Evolutionary conservation across 176 grass and related monocot species (phyloP), one percentile per base, ranked within the genome.

Genomic region (Echinochloa phyllopogon): DNA sequence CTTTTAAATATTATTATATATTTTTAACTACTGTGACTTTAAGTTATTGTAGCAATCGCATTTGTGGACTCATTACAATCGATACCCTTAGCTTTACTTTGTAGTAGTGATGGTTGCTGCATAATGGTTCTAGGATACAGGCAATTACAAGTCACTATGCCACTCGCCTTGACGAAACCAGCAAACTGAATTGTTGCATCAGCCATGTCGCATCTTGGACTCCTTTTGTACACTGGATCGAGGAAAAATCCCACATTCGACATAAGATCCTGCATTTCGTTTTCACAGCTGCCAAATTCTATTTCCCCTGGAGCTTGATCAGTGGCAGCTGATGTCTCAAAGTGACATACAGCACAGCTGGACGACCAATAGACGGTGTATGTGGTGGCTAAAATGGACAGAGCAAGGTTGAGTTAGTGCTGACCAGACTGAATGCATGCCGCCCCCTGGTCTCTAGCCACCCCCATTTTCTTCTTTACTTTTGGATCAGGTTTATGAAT

Each of bases 331-430:
- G 66, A 18, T 39, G 43, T 71, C 53, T 25, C 14, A 17, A 24
- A 74, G 82, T 80, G 87, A 40, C 82, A 66, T 49, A 66, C 75
- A 84, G 82, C 87, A 41, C 68, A 57, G 38, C 23, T 8, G 58
- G 2, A 79, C 15, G 69, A 25, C 41, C 38, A 38, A 18, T n/a
- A 8, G 43, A 77, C 52, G 13, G n/a, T 24, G 65, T 68, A 7
- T 37, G 68, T 21, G 68, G 25, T 55, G 76, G 23, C 45, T 17
- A 86, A 65, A 43, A 62, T 74, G 17, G 76, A 79, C 75, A 62
- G 12, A 50, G 29, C n/a, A 74, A 56, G 49, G 39, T 27, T 67
- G 87, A 43, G 58, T 80, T 72, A 39, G 64, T 89, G 78, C 65
- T 8, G 33, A 69, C 61, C 29, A 45, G 66, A 65, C 36, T 3